phyloP scores from a whole-genome alignment of 306 rosid species.

The Pueraria montana region DNA sequence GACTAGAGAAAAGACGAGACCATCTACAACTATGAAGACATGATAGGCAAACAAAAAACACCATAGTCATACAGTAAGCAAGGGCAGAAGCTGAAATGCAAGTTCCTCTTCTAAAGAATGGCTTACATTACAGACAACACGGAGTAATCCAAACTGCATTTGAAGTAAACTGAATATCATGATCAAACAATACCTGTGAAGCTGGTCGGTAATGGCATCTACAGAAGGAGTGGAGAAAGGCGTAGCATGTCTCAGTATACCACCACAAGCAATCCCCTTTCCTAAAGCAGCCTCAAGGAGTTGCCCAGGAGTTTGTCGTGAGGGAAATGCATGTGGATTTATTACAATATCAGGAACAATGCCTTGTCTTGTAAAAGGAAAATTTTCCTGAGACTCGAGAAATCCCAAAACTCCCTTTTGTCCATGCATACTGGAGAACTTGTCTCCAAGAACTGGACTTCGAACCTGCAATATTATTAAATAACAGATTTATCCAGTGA shows the following conservation, averaged over 20 bases:
- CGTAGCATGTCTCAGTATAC: constrained; percentile 73
- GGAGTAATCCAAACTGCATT: constrained; percentile 13
- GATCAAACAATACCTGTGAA: constrained; percentile 72
- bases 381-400: constrained; percentile 93
- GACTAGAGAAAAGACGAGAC: constrained; percentile 28
- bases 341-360: constrained; percentile 97
- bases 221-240: constrained; percentile 90
- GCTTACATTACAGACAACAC: constrained; percentile 18
- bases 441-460: constrained; percentile 95
- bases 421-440: constrained; percentile 99
- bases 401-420: constrained; percentile 97
- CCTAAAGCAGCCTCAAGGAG: constrained; percentile 97
- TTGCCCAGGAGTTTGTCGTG: constrained; percentile 98
- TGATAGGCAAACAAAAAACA: constrained; percentile 20
- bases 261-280: constrained; percentile 90
- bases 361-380: constrained; percentile 91
- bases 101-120: constrained; percentile 16
- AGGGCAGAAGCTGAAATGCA: constrained; percentile 32
- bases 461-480: constrained; percentile 70
- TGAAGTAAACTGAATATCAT: constrained; percentile 14
- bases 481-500: constrained; percentile 30
- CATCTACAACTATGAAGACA: constrained; percentile 35
- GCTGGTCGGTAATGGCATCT: constrained; percentile 87
- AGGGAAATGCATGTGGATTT: constrained; percentile 98
- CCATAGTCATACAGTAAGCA: constrained; percentile 34